Base-by-base conservation (phyloP, 306 rosid species). In the Myrica gale region DNA sequence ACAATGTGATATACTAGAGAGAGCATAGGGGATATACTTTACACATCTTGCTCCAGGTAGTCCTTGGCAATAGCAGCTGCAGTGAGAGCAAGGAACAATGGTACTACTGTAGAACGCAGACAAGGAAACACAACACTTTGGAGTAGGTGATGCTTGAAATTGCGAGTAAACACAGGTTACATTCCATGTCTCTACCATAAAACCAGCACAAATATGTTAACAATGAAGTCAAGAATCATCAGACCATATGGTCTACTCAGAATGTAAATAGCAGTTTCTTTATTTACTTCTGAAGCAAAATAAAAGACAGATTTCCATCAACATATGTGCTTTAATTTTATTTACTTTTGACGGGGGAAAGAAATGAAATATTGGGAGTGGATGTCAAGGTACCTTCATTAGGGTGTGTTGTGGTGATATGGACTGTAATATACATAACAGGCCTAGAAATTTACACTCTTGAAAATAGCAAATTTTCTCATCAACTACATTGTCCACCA, bases 31-130 rank as follows among this genome's bases (percentile, higher is more conserved):
- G 39, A 51, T 9, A 73, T 90, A 93, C 98, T 68, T 62, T 3
- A 85, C 63, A 76, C 98, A 93, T 66, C 78, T 41, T 51, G 88
- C 80, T 76, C 90, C 87, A 21, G 80, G 76, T 26, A 86, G 83
- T 20, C 85, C 89, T 85, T 78, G 89, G 84, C 98, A 93, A 54
- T 78, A 80, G 43, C 98, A 91, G 82, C 97, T 91, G 84, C 97
- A 93, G 17, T 68, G 61, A 44, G 93, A 92, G 81, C 98, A 93
- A 63, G 88, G 88, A 73, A 89, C 86, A 52, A 93, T 76, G 32
- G 88, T 85, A 4, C 69, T 76, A 53, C 84, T 84, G 83, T 91
- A 93, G 83, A 93, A 93, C 44, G 98, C 79, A 39, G 97, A 93
- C 61, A 93, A 75, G 2, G 98, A 91, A 42, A 91, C 96, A 37